A percentile compares a stretch with the other conserved stretches of the same genome.
These are phyloP conservation scores for Globisporangium uncinulatum DNA, from an alignment of 352 stramenopile genomes.

Conservation along the genomic window DNA sequence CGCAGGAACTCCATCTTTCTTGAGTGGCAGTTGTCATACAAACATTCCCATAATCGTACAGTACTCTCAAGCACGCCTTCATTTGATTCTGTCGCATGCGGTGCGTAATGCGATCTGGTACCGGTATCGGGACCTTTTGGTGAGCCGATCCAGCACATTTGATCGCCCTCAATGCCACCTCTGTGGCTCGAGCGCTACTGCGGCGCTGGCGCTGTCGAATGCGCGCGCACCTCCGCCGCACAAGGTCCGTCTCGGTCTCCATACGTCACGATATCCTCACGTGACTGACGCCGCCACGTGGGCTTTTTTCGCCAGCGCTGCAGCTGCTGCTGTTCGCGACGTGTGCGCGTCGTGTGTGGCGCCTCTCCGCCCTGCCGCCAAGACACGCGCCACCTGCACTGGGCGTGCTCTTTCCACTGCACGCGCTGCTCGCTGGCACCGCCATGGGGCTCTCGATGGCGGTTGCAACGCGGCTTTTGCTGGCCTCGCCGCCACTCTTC, in stretches of 20 bases:
- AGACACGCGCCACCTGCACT: neutral
- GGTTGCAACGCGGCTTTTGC: constrained; percentile 17
- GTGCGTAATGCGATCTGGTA: neutral
- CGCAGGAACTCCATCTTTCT: constrained; percentile 70
- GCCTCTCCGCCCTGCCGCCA: constrained; percentile 10
- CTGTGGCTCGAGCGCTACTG: constrained; percentile 3
- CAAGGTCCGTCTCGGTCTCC: constrained; percentile 1
- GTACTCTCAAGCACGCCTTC: neutral
- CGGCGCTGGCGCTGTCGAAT: constrained; percentile 8
- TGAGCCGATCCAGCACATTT: too few species aligned
- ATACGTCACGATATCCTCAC: neutral
- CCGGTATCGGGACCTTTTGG: too few species aligned
- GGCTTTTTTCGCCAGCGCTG: constrained; percentile 18
- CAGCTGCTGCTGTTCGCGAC: constrained; percentile 29
- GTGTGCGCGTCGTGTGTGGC: constrained; percentile 35
- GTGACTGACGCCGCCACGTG: neutral
- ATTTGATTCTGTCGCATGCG: neutral
- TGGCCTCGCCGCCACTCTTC: constrained; percentile 13
- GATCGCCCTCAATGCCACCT: neutral
- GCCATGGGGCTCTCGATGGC: constrained; percentile 19
- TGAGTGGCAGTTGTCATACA: neutral
- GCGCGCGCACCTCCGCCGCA: constrained; percentile 2
- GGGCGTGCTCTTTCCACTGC: constrained; percentile 19
- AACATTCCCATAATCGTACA: too few species aligned
- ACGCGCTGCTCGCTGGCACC: constrained; percentile 22